A percentile compares a stretch with the other conserved stretches of the same genome.
These are phyloP conservation scores for Halocafeteria seosinensis DNA, from an alignment of 108 stramenopile genomes.

Conservation along the genomic window DNA sequence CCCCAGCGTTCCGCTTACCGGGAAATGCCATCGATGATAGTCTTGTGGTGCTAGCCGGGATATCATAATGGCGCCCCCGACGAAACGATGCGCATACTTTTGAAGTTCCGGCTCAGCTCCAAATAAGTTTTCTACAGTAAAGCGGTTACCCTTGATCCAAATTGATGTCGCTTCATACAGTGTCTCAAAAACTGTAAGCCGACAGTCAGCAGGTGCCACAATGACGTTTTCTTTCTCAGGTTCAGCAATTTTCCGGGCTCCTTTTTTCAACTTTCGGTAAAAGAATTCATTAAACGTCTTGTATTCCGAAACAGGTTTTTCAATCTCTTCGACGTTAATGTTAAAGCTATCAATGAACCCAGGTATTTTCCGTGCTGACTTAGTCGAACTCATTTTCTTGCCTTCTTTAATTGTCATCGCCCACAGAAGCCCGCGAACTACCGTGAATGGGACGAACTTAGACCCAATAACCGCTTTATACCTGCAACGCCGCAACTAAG, in stretches of 20 bases:
- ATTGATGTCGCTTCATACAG: not conserved
- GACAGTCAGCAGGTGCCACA: not conserved
- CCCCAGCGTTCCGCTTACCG: not conserved
- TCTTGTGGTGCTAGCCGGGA: not conserved
- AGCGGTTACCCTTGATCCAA: not conserved
- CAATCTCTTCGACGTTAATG: not conserved
- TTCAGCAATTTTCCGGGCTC: not conserved
- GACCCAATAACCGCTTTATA: not conserved
- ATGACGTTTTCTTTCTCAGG: not conserved
- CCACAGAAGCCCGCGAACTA: not conserved
- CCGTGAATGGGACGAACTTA: not conserved
- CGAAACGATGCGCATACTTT: not conserved
- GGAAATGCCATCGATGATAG: slow-evolving; percentile 1
- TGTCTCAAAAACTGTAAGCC: not conserved
- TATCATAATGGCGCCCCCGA: not conserved
- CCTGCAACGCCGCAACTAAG: no score
- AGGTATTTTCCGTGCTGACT: not conserved
- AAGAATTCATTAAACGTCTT: not conserved
- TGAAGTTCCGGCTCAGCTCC: not conserved
- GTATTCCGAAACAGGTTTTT: not conserved
- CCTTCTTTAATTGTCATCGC: not conserved
- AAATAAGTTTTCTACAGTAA: not conserved
- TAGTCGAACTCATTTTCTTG: not conserved
- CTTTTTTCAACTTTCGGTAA: not conserved
- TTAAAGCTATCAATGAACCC: not conserved